These are phyloP conservation scores for Patellifolia procumbens DNA, from an alignment of 179 eudicot species.

Conservation along the genomic window DNA sequence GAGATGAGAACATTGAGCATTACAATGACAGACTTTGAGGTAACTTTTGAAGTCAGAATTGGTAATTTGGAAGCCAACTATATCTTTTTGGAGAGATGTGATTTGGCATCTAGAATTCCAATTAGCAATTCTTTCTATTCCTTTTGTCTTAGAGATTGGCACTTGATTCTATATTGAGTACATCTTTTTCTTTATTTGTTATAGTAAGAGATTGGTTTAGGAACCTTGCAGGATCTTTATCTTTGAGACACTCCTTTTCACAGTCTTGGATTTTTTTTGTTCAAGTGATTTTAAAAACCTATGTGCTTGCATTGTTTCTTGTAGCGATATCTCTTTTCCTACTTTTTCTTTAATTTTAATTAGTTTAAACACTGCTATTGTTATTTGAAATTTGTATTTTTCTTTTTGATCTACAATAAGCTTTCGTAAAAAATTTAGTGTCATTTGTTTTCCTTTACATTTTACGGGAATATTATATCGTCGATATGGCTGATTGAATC, in stretches of 20 bases:
- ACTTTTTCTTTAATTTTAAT: too few species aligned
- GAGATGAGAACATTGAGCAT: constrained; percentile 67
- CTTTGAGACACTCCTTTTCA: neutral
- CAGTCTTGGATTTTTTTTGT: neutral
- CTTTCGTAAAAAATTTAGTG: neutral
- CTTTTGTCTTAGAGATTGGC: neutral
- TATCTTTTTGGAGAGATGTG: too few species aligned
- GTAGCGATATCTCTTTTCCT: neutral
- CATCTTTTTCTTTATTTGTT: neutral
- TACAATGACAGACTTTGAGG: constrained; percentile 91
- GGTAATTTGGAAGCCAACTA: constrained; percentile 4
- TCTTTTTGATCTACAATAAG: neutral
- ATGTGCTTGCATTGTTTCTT: neutral
- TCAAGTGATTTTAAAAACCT: neutral
- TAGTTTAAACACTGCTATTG: neutral
- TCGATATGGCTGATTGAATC: neutral
- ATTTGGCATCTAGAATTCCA: neutral
- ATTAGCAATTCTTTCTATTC: neutral
- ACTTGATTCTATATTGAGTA: neutral
- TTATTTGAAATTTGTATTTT: neutral
- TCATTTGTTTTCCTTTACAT: neutral
- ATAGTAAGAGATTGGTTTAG: too few species aligned
- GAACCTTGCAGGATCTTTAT: too few species aligned
- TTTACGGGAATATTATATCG: neutral
- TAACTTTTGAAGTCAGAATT: too few species aligned